Base-by-base conservation (phyloP, 2,329 filamentous ascomycete species). In the Magnaporthales sp. region DNA sequence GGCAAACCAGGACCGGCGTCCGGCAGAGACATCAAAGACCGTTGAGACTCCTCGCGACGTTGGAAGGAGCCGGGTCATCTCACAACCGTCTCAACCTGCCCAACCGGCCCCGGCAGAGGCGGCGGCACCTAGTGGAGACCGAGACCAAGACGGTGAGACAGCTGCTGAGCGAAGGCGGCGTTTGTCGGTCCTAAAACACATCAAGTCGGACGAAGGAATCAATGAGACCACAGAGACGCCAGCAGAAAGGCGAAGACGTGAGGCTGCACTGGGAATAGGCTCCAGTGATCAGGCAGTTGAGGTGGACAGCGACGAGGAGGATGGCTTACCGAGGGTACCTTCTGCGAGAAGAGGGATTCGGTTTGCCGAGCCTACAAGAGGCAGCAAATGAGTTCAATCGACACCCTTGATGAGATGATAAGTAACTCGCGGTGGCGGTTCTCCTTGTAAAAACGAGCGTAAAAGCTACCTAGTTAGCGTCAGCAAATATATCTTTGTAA, bases 161-260 rank as follows among this genome's bases (percentile, higher is more conserved):
- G 87, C 87, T 0, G 89, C 88, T 0, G 91, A 93, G 77, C 83
- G 87, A 60, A 84, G 86, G 67, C 82, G 91, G 15, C 84, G 91
- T 66, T 80, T 91, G 63, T 83, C 83, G 11, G 85, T 80, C 0
- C 75, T 86, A 6, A 73, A 80, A 54, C 77, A 79, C 69, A 70
- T 79, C 15, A 77, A 77, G 31, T 79, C 81, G 6, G 78, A 77
- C 2, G 79, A 78, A 22, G 73, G 73, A 3, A 73, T 73, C 4
- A 73, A 71, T 2, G 79, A 81, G 29, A 58, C 22, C 3, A 63
- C 79, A 38, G 91, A 93, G 77, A 93, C 90, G 0, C 88, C 90
- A 0, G 91, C 91, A 0, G 91, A 94, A 76, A 82, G 89, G 67
- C 84, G 90, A 56, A 82, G 91, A 66, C 85, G 91, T 71, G 87